Percentiles rank a stretch among this genome's conserved stretches.
Evolutionary conservation across 202 grass and related monocot genomes (phyloP).

Genomic region (Setaria italica): DNA sequence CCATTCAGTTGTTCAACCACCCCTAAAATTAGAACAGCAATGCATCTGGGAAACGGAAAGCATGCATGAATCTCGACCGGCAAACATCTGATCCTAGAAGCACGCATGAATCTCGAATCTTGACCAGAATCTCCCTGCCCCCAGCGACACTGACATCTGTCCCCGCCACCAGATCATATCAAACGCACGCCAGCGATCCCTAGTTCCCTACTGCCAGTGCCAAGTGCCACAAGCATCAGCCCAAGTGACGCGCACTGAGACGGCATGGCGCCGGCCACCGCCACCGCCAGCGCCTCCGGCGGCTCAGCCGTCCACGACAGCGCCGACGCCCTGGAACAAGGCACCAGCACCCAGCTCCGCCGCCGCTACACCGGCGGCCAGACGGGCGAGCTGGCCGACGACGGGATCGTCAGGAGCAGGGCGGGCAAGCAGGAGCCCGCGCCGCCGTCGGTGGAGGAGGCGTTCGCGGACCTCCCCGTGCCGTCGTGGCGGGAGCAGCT

Average conservation of each 20-base stretch:
- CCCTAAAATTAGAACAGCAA: background rate
- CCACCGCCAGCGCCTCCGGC: slow-evolving; percentile 1
- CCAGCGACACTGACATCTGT: background rate
- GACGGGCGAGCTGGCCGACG: background rate
- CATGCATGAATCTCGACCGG: background rate
- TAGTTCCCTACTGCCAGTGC: background rate
- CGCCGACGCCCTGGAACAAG: slow-evolving; percentile 17
- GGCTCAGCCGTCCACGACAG: background rate
- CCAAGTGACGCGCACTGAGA: background rate
- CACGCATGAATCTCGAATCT: background rate
- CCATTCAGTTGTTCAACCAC: background rate
- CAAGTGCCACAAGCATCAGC: background rate
- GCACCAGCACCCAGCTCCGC: slow-evolving; percentile 25
- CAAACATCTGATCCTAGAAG: background rate
- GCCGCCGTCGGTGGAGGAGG: slow-evolving; percentile 40
- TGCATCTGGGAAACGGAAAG: background rate
- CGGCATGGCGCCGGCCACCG: slow-evolving; percentile 37
- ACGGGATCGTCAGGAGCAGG: background rate
- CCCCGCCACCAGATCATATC: background rate
- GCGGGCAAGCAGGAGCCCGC: slow-evolving; percentile 12
- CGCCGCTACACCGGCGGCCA: slow-evolving; percentile 28
- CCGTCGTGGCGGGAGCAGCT: slow-evolving; percentile 68
- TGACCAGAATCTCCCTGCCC: background rate
- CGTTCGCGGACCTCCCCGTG: slow-evolving; percentile 51
- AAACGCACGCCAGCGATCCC: background rate